phyloP scores from a whole-genome alignment of 1,284 basidiomycete species.

The Boletus sp. region DNA sequence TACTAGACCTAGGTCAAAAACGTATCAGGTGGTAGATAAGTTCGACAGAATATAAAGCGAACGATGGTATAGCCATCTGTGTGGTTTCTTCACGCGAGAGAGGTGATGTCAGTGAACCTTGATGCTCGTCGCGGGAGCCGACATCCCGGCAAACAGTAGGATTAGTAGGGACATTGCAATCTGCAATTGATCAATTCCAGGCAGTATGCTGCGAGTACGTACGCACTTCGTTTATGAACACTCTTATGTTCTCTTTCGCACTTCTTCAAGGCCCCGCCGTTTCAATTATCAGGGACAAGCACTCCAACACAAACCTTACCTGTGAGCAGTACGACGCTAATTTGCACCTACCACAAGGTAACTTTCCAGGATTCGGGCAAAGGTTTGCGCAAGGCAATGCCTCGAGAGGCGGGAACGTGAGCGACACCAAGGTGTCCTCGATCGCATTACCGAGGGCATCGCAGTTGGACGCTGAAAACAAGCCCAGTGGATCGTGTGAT shows the following conservation, averaged over 20 bases:
- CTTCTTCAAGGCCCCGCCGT: slow-evolving; percentile 14
- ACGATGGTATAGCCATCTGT: slow-evolving; percentile 10
- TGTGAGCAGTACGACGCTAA: slow-evolving; percentile 41
- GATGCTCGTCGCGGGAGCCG: background rate
- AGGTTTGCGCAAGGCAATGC: slow-evolving; percentile 22
- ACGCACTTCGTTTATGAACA: slow-evolving; percentile 20
- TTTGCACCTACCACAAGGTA: slow-evolving; percentile 34
- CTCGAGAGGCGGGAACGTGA: slow-evolving; percentile 19
- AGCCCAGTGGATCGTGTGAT: slow-evolving; percentile 20
- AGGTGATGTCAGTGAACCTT: background rate
- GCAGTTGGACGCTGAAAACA: slow-evolving; percentile 19
- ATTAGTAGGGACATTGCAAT: slow-evolving; percentile 9
- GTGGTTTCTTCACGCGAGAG: background rate
- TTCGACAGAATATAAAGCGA: background rate
- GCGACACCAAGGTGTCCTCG: slow-evolving; percentile 13
- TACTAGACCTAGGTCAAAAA: slow-evolving; percentile 8
- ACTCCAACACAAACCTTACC: slow-evolving; percentile 11
- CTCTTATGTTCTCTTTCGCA: slow-evolving; percentile 19
- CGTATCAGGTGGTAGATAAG: background rate
- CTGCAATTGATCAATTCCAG: slow-evolving; percentile 13
- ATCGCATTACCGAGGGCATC: slow-evolving; percentile 17
- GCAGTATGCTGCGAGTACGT: background rate
- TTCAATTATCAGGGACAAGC: background rate
- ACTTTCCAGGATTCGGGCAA: slow-evolving; percentile 27
- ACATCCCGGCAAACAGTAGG: background rate